These are phyloP conservation scores for Saururus chinensis DNA, from an alignment of 164 flowering plant genomes.

Conservation along the genomic window DNA sequence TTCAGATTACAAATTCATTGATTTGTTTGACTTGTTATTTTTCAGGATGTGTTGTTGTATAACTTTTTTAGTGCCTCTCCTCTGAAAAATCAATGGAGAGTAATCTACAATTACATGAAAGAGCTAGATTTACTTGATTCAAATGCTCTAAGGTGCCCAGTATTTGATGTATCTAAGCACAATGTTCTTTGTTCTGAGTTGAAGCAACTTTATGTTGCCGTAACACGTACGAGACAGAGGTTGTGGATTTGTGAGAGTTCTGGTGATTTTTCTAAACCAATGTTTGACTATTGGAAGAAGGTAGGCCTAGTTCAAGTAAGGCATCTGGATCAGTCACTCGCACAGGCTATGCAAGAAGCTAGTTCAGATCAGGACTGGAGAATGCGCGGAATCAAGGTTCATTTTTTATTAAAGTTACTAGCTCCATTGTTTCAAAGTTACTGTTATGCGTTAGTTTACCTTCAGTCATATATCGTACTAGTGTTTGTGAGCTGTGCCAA, in stretches of 20 bases:
- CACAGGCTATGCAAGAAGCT: slow-evolving; percentile 51
- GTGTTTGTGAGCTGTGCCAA: too few species aligned
- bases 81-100: slow-evolving; percentile 57
- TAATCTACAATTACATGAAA: slow-evolving; percentile 56
- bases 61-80: slow-evolving; percentile 73
- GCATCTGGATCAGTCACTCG: slow-evolving; percentile 45
- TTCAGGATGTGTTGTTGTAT: slow-evolving; percentile 69
- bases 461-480: too few species aligned
- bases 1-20: neutral
- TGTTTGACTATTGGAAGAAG: slow-evolving; percentile 74
- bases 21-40: neutral
- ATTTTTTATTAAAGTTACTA: neutral
- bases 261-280: slow-evolving; percentile 42
- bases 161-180: slow-evolving; percentile 40
- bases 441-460: neutral
- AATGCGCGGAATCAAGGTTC: slow-evolving; percentile 52
- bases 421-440: neutral
- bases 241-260: slow-evolving; percentile 68
- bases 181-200: slow-evolving; percentile 64
- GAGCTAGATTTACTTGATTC: slow-evolving; percentile 32
- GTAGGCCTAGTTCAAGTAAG: slow-evolving; percentile 38
- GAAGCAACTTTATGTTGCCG: slow-evolving; percentile 77
- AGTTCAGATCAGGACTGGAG: slow-evolving; percentile 72
- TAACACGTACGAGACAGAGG: slow-evolving; percentile 78
- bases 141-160: slow-evolving; percentile 18